Conservation (phyloP, 1,284 basidiomycete species). For the Stereum hirsutum region DNA sequence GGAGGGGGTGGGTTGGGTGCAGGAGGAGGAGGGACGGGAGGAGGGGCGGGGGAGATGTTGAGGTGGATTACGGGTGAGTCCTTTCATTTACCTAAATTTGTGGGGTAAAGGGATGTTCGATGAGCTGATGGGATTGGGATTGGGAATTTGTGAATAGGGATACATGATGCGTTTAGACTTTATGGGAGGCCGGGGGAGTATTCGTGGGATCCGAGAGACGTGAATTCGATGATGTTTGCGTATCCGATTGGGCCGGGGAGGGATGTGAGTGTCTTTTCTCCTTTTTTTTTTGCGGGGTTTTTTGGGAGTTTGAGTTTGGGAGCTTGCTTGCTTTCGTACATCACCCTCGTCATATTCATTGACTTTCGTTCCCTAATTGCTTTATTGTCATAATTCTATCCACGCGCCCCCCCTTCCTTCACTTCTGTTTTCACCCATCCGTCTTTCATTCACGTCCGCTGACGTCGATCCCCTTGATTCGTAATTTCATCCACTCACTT, state of each 20-base stretch:
- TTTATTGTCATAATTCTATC: too few relatives aligned
- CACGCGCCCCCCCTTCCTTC: too few relatives aligned
- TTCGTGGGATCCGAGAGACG: slow-evolving; percentile 81
- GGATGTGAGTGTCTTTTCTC: slow-evolving; percentile 45
- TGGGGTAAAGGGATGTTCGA: too few relatives aligned
- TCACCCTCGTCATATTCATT: too few relatives aligned
- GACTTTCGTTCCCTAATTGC: too few relatives aligned
- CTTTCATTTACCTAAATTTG: slow-evolving; percentile 7
- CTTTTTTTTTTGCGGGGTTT: slow-evolving; percentile 4
- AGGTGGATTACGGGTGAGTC: slow-evolving; percentile 81
- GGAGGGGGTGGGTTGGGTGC: slow-evolving; percentile 94
- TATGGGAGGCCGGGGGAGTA: slow-evolving; percentile 82
- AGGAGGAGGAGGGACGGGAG: slow-evolving; percentile 33
- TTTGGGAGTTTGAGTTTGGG: too few relatives aligned
- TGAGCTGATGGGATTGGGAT: too few relatives aligned
- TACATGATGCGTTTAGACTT: slow-evolving; percentile 82
- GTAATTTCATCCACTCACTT: too few relatives aligned
- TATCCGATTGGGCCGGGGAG: slow-evolving; percentile 70
- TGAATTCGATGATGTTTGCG: slow-evolving; percentile 69
- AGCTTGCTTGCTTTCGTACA: too few relatives aligned
- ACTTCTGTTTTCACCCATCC: too few relatives aligned
- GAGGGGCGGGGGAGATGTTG: slow-evolving; percentile 73
- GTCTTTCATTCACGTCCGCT: too few relatives aligned
- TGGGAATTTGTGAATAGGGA: slow-evolving; percentile 41
- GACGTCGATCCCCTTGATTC: too few relatives aligned